These are phyloP conservation scores for Calocybe cyanea DNA, from an alignment of 768 basidiomycete species.

Conservation along the genomic window DNA sequence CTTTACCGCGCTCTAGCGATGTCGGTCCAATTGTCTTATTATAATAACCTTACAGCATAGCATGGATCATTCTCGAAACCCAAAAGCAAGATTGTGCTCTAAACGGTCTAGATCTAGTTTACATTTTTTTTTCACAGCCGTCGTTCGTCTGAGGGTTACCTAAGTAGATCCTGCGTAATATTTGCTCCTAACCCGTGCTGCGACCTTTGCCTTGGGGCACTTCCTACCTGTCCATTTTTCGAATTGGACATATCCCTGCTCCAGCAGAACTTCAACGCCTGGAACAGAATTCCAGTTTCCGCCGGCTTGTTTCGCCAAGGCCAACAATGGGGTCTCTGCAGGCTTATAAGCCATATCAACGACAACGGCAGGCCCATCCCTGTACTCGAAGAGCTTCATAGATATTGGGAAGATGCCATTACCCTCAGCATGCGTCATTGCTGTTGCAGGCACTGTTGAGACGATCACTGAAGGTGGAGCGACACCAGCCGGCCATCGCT, in stretches of 20 bases:
- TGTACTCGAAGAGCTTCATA: constrained; percentile 49
- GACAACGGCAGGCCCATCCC: constrained; percentile 54
- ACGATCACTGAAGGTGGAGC: constrained; percentile 70
- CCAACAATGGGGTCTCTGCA: constrained; percentile 74
- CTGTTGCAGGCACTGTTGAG: constrained; percentile 82
- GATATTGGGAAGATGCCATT: constrained; percentile 48
- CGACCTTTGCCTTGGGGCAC: constrained; percentile 49
- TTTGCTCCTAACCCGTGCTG: constrained; percentile 42
- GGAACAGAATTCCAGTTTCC: constrained; percentile 66
- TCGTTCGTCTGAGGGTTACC: background rate
- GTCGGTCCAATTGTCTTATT: too few relatives aligned
- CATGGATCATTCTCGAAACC: background rate
- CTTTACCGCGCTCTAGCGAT: too few relatives aligned
- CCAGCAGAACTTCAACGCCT: constrained; percentile 81
- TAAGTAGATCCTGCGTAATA: constrained; percentile 25
- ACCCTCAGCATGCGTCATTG: constrained; percentile 34
- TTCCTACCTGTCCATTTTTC: constrained; percentile 72
- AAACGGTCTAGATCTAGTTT: background rate
- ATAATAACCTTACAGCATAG: too few relatives aligned
- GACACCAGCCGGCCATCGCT: constrained; percentile 41
- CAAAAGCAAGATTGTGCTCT: background rate
- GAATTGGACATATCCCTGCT: constrained; percentile 88
- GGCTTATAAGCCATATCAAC: constrained; percentile 97
- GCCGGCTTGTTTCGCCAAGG: constrained; percentile 51
- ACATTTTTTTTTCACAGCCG: background rate